These are phyloP conservation scores for Quercus gilva DNA, from an alignment of 306 rosid genomes.

Conservation along the genomic window DNA sequence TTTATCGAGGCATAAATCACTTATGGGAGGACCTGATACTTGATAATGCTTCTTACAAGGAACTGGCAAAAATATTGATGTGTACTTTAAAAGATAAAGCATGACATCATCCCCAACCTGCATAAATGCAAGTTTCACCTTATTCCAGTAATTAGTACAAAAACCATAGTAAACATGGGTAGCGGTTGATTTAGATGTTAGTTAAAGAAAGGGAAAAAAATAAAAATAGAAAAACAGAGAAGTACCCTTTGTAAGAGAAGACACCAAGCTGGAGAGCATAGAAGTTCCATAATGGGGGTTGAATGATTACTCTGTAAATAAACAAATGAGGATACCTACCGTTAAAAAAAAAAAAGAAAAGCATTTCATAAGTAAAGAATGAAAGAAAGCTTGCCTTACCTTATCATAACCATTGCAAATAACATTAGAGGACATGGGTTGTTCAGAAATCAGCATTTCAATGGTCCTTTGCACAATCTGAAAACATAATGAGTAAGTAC, in stretches of 20 bases:
- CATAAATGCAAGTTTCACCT: slow-evolving; percentile 16
- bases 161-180: neutral
- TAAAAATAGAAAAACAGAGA: slow-evolving; percentile 6
- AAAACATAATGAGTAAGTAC: slow-evolving; percentile 2
- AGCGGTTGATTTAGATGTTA: neutral
- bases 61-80: slow-evolving; percentile 63
- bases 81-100: slow-evolving; percentile 47
- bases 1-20: slow-evolving; percentile 28
- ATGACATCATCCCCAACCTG: slow-evolving; percentile 73
- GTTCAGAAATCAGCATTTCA: slow-evolving; percentile 32
- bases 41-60: slow-evolving; percentile 51
- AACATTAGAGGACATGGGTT: slow-evolving; percentile 40
- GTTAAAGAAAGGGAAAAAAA: neutral
- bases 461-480: slow-evolving; percentile 63
- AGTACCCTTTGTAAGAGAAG: slow-evolving; percentile 71
- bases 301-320: slow-evolving; percentile 40
- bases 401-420: slow-evolving; percentile 48
- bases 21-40: slow-evolving; percentile 68
- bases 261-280: slow-evolving; percentile 64
- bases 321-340: no score
- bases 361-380: no score
- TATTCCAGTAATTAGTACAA: neutral
- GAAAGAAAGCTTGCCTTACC: slow-evolving; percentile 44
- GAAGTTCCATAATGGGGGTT: slow-evolving; percentile 49
- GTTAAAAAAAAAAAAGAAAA: no score